These are phyloP conservation scores for Colletotrichum liriopes DNA, from an alignment of 2,329 filamentous ascomycete species.

Conservation along the genomic window DNA sequence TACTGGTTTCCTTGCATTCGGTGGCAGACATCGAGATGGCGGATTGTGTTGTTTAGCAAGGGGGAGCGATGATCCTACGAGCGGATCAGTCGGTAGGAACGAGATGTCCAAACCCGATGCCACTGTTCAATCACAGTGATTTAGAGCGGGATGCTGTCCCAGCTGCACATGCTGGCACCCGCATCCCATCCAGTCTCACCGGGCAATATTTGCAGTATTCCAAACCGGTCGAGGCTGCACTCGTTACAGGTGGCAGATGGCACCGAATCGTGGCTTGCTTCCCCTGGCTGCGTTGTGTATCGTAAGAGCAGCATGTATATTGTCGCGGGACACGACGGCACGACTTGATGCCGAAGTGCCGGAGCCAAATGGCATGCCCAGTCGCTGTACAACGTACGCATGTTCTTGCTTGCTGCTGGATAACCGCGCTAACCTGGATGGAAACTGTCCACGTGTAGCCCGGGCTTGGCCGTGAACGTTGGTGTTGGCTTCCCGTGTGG, in stretches of 20 bases:
- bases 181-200: neutral
- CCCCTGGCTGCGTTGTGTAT: conserved; percentile 6
- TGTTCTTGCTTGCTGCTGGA: conserved; percentile 7
- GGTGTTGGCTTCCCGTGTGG: neutral
- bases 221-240: neutral
- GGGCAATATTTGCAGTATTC: neutral
- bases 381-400: conserved; percentile 20
- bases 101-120: conserved; percentile 11
- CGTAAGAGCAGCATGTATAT: conserved; percentile 18
- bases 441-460: conserved; percentile 7
- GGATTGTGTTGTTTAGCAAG: neutral
- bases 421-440: conserved; percentile 9
- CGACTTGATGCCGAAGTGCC: conserved; percentile 6
- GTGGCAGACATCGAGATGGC: neutral
- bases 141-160: conserved; percentile 6
- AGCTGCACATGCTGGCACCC: conserved; percentile 30
- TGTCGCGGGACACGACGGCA: conserved; percentile 17
- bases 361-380: neutral
- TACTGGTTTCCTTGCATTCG: neutral
- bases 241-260: neutral
- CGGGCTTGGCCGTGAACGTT: conserved; percentile 11
- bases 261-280: conserved; percentile 26
- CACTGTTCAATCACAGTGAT: conserved; percentile 22
- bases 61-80: neutral
- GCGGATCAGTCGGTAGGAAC: conserved; percentile 3